phyloP scores from a whole-genome alignment of 2,329 filamentous ascomycete genomes.

The Alternaria metachromatica region DNA sequence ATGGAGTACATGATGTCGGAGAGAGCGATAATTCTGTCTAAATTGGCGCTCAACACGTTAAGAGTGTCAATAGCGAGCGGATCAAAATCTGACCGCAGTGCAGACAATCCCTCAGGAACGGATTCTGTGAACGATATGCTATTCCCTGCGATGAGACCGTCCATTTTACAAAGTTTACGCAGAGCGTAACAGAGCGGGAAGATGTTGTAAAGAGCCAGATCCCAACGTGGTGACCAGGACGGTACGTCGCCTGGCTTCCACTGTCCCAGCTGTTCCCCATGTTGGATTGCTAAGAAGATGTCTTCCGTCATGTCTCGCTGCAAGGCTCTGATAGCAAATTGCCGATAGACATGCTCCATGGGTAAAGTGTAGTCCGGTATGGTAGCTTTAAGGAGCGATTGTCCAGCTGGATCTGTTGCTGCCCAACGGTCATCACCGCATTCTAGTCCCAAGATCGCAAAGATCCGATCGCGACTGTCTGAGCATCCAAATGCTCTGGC shows the following conservation, averaged over 20 bases:
- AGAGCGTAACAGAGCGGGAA: background rate
- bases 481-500: background rate
- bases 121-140: background rate
- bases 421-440: background rate
- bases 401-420: background rate
- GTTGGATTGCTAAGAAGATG: background rate
- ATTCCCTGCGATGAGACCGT: background rate
- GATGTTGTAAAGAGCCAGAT: fast-evolving
- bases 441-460: background rate
- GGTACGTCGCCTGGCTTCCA: background rate
- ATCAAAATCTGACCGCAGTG: fast-evolving
- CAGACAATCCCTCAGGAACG: fast-evolving
- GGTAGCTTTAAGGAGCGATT: background rate
- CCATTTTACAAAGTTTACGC: background rate
- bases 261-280: background rate
- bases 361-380: background rate
- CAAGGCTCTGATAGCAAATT: background rate
- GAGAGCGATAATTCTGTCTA: background rate
- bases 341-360: background rate
- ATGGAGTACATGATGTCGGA: fast-evolving
- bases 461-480: background rate
- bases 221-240: background rate
- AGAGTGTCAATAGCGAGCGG: background rate
- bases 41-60: background rate
- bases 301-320: background rate